phyloP scores from a whole-genome alignment of 2,329 filamentous ascomycete species.

The Calycina marina region DNA sequence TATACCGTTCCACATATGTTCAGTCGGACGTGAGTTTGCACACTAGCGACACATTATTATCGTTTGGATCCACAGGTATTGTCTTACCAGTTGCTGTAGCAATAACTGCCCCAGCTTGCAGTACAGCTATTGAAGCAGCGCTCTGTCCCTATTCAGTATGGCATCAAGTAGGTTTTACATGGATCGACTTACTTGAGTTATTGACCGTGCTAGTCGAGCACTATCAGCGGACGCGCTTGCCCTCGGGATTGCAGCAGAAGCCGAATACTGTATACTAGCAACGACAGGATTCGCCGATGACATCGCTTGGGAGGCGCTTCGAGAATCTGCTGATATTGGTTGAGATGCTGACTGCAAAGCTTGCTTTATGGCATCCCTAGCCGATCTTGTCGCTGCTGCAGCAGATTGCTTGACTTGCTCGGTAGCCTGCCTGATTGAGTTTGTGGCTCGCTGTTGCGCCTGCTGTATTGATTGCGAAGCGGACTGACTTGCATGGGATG shows the following conservation, averaged over 20 bases:
- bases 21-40: too few species aligned
- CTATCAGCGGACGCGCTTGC: conserved; percentile 12
- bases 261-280: conserved; percentile 13
- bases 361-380: conserved; percentile 11
- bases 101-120: conserved; percentile 17
- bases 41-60: too few species aligned
- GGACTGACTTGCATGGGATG: conserved; percentile 10
- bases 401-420: conserved; percentile 15
- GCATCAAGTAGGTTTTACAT: neutral
- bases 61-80: neutral
- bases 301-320: conserved; percentile 12
- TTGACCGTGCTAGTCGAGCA: conserved; percentile 11
- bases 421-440: conserved; percentile 11
- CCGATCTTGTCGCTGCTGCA: conserved; percentile 12
- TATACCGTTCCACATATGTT: too few species aligned
- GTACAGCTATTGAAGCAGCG: conserved; percentile 12
- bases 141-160: conserved; percentile 7
- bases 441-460: conserved; percentile 11
- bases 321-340: conserved; percentile 15
- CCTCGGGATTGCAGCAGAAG: conserved; percentile 10
- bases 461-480: conserved; percentile 11
- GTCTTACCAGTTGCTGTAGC: conserved; percentile 18
- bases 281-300: conserved; percentile 15
- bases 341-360: conserved; percentile 11
- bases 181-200: conserved; percentile 11